Evolutionary conservation across 2,329 filamentous ascomycete species (phyloP).

Genomic region (Aspergillus udagawae): DNA sequence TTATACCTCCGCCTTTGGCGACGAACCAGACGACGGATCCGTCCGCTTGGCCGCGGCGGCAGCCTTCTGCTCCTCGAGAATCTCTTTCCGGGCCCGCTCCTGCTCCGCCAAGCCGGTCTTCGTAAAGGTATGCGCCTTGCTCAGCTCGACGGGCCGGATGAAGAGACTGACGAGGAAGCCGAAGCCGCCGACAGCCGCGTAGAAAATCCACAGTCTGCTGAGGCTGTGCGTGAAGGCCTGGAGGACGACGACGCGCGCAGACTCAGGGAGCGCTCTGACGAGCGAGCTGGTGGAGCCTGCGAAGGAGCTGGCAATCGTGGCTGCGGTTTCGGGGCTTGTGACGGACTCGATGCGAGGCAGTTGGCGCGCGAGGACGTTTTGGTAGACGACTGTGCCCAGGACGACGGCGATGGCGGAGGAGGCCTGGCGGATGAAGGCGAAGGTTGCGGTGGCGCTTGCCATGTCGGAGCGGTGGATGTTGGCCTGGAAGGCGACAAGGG

Average conservation of each 20-base stretch:
- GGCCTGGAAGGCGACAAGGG: conserved; percentile 61
- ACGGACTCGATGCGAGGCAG: conserved; percentile 22
- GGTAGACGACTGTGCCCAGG: conserved; percentile 51
- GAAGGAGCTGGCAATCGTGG: conserved; percentile 26
- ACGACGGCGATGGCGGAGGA: conserved; percentile 57
- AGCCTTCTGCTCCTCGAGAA: conserved; percentile 44
- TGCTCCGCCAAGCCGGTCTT: conserved; percentile 45
- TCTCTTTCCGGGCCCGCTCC: conserved; percentile 39
- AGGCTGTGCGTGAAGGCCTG: conserved; percentile 41
- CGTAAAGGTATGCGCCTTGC: conserved; percentile 39
- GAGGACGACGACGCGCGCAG: conserved; percentile 37
- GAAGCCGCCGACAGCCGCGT: conserved; percentile 34
- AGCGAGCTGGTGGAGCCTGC: conserved; percentile 33
- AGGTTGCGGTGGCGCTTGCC: conserved; percentile 60
- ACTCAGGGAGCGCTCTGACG: conserved; percentile 28
- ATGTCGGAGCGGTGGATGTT: conserved; percentile 58
- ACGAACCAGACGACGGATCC: neutral
- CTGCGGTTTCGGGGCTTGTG: conserved; percentile 27
- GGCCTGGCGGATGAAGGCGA: conserved; percentile 57
- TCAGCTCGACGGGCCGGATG: conserved; percentile 36
- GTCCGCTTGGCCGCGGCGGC: conserved; percentile 52
- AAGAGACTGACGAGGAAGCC: conserved; percentile 40
- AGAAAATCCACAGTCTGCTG: conserved; percentile 51
- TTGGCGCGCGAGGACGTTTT: conserved; percentile 35
- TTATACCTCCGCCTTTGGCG: neutral